These are phyloP conservation scores for Eimeria zaria DNA, from an alignment of 169 alveolate species.

Conservation along the genomic window DNA sequence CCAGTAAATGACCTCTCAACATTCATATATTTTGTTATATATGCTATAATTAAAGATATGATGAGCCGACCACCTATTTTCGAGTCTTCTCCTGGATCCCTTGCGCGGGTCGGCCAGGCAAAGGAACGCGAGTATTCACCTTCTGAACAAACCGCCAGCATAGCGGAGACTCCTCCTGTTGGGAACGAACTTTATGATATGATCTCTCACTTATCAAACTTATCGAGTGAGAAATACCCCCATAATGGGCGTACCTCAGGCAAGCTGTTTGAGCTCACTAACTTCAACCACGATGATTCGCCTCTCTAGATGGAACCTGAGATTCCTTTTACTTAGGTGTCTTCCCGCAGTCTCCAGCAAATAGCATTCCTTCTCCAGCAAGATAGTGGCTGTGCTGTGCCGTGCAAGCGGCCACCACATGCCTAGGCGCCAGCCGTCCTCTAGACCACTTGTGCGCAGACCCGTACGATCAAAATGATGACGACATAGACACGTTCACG, in stretches of 20 bases:
- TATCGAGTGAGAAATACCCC: background rate
- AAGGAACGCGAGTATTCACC: background rate
- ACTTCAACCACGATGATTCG: background rate
- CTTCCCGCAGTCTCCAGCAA: background rate
- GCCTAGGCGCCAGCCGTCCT: background rate
- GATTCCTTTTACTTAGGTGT: background rate
- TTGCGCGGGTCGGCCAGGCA: constrained; percentile 15
- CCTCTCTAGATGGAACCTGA: too few species aligned
- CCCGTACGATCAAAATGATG: constrained; percentile 4
- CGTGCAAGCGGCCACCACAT: background rate
- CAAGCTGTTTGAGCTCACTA: background rate
- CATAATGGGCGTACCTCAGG: background rate
- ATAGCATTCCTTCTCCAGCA: background rate
- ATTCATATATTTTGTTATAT: background rate
- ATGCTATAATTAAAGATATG: background rate
- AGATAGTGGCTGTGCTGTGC: background rate
- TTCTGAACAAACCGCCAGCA: background rate
- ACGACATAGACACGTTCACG: constrained; percentile 45
- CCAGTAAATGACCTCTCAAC: background rate
- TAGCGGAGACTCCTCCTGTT: background rate
- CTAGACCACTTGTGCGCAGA: constrained; percentile 10
- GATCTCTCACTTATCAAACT: constrained; percentile 11
- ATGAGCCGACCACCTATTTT: constrained; percentile 42
- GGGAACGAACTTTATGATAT: background rate
- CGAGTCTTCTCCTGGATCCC: constrained; percentile 1